A percentile compares a stretch with the other conserved stretches of the same genome.
Conservation (phyloP, 2,329 filamentous ascomycete genomes). For the Fusarium longipes region DNA sequence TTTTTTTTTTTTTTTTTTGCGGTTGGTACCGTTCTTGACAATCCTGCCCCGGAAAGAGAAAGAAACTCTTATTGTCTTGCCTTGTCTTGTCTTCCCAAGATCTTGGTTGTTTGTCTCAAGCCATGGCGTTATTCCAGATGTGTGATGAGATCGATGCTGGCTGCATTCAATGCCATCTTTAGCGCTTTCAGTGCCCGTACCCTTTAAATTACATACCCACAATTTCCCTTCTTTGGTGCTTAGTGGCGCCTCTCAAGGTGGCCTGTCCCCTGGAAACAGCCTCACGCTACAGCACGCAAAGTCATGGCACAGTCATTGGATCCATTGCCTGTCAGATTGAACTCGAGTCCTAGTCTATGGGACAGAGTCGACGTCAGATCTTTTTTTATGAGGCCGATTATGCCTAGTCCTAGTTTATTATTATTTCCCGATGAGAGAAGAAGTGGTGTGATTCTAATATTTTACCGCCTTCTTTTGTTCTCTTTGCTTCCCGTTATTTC, state of each 20-base stretch:
- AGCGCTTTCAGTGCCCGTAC: constrained; percentile 16
- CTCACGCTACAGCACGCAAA: constrained; percentile 18
- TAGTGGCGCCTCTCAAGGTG: constrained; percentile 37
- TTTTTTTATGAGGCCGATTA: constrained; percentile 37
- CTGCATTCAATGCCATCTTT: constrained; percentile 20
- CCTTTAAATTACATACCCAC: constrained; percentile 46
- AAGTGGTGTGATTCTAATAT: constrained; percentile 22
- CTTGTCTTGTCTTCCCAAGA: not conserved
- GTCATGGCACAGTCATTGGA: constrained; percentile 34
- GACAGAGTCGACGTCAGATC: constrained; percentile 39
- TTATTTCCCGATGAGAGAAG: constrained; percentile 1
- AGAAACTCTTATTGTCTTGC: not conserved
- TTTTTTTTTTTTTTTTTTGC: too few relatives aligned
- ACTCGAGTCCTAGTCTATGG: not conserved
- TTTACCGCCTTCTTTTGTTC: not conserved
- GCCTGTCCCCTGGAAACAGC: constrained; percentile 23
- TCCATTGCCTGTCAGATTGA: constrained; percentile 6
- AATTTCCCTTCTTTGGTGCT: constrained; percentile 39
- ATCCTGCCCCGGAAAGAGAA: not conserved
- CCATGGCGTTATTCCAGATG: not conserved
- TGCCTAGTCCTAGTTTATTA: constrained; percentile 36
- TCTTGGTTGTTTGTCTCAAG: not conserved
- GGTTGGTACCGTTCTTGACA: not conserved
- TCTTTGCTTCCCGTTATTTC: too few relatives aligned
- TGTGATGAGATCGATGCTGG: constrained; percentile 13